Percentiles rank a stretch among this genome's conserved stretches.
These are phyloP conservation scores for Cystoisospora suis DNA, from an alignment of 169 alveolate genomes.

Conservation along the genomic window DNA sequence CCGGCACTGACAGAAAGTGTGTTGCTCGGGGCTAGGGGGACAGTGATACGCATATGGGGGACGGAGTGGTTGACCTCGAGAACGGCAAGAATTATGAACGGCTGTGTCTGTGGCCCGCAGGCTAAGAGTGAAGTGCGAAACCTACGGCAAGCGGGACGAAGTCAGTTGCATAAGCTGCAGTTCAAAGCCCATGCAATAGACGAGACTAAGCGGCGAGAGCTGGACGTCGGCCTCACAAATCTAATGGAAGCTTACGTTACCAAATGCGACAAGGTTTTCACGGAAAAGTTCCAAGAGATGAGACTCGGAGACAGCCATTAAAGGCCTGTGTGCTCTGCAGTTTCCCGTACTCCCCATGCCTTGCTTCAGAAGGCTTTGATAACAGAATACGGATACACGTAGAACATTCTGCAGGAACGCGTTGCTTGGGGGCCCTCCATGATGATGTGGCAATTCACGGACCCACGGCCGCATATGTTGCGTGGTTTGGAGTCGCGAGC, in stretches of 20 bases:
- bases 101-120: background rate
- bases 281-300: background rate
- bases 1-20: no score
- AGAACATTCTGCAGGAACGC: background rate
- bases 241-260: background rate
- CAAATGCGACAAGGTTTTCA: slow-evolving; percentile 9
- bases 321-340: background rate
- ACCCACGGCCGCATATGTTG: no score
- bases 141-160: slow-evolving; percentile 17
- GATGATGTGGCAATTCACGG: no score
- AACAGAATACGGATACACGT: background rate
- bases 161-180: slow-evolving; percentile 22
- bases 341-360: background rate
- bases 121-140: slow-evolving; percentile 18
- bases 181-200: background rate
- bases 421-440: background rate
- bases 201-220: slow-evolving; percentile 10
- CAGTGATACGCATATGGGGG: no score
- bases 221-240: background rate
- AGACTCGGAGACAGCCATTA: background rate
- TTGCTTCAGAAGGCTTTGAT: background rate
- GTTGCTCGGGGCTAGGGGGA: no score
- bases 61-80: no score
- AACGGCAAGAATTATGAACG: no score
- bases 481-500: no score